Evolutionary conservation across 192 early-diverging fungal genomes (phyloP), one percentile per base, ranked within the genome.

Genomic region (Cetraspora pellucida): DNA sequence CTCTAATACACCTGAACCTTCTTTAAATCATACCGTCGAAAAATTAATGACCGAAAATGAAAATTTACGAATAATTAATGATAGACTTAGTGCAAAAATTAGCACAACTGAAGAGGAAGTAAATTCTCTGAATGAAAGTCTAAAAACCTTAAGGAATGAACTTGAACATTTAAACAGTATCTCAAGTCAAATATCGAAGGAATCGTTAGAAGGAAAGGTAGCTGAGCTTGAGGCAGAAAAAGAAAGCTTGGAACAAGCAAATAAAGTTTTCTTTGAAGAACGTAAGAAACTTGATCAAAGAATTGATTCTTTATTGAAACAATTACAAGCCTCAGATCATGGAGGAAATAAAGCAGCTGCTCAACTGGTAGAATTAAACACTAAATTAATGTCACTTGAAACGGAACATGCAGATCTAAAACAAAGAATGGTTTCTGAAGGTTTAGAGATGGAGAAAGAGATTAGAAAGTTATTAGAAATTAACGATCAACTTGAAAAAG

Each of bases 241-340:
- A 49, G 69, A 71, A 71, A 47, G 69, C 4, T 37, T 71, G 16
- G 69, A 71, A 30, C 46, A 71, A 52, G 69, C 69, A 52, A 71
- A 71, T 71, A 54, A 50, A 13, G 28, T 27, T 30, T 54, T 71
- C 25, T 27, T 6, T 49, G 69, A 71, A 71, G 49, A 71, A 14
- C 44, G 69, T 31, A 54, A 54, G 25, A 71, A 71, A 21, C 69
- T 71, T 19, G 69, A 71, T 54, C 69, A 71, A 54, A 71, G 50
- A 16, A 19, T 71, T 37, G 69, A 71, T 30, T 71, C 69, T 27
- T 71, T 71, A 31, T 2, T 71, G 14, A 49, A 71, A 28, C 69
- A 71, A 52, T 27, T 13, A 17, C 14, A 45, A 19, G n/a, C n/a
- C n/a, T n/a, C n/a, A n/a, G 69, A 47, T 6, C 50, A 14, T 49